These are phyloP conservation scores for Sapria himalayana DNA, from an alignment of 345 rosid species.

Conservation along the genomic window DNA sequence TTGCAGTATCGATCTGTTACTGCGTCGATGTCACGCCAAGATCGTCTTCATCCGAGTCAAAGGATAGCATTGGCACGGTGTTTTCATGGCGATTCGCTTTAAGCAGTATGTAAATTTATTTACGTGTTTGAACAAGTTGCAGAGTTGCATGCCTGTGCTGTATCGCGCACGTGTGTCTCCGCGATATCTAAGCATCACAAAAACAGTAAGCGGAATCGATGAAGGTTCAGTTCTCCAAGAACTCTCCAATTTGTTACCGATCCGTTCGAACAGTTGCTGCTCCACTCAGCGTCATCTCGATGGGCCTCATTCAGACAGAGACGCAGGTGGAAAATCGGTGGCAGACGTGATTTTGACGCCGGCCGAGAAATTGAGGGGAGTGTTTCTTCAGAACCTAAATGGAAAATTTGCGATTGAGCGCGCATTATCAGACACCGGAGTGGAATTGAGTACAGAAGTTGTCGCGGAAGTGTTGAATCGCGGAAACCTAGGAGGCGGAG, in stretches of 20 bases:
- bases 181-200: slow-evolving; percentile 3
- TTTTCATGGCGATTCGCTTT: slow-evolving; percentile 13
- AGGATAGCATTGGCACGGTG: too few species aligned
- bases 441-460: slow-evolving; percentile 29
- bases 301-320: slow-evolving; percentile 6
- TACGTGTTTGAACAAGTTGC: neutral
- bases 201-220: slow-evolving; percentile 9
- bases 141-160: slow-evolving; percentile 2
- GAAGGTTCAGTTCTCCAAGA: slow-evolving; percentile 35
- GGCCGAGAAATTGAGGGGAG: slow-evolving; percentile 66
- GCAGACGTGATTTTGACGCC: slow-evolving; percentile 34
- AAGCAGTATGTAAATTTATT: slow-evolving; percentile 3
- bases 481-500: slow-evolving; percentile 53
- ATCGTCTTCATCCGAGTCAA: too few species aligned
- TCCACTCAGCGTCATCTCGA: slow-evolving; percentile 5
- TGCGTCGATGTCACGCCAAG: too few species aligned
- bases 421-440: slow-evolving; percentile 25
- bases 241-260: slow-evolving; percentile 37
- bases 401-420: slow-evolving; percentile 30
- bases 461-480: slow-evolving; percentile 42
- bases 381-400: slow-evolving; percentile 51
- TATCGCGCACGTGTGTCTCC: slow-evolving; percentile 6
- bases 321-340: slow-evolving; percentile 8
- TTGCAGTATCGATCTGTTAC: too few species aligned
- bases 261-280: slow-evolving; percentile 12